Conservation (phyloP, 1,284 basidiomycete species). For the Leccinum solheimii region DNA sequence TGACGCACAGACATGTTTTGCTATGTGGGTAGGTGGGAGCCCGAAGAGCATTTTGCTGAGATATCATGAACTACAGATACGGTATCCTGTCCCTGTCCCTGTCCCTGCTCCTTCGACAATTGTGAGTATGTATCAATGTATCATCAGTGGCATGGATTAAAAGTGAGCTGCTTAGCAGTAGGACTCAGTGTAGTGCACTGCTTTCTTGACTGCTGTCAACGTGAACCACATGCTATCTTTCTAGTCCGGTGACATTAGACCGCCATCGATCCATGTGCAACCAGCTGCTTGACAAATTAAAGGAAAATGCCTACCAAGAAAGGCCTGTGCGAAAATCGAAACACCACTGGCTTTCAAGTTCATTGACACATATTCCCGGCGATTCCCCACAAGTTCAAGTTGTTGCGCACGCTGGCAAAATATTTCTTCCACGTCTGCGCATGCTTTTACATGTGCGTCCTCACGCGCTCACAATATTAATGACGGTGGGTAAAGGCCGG, state of each 20-base stretch:
- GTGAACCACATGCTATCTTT: not conserved
- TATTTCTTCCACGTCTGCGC: not conserved
- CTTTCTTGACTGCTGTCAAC: not conserved
- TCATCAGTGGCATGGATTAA: not conserved
- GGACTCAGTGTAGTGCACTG: not conserved
- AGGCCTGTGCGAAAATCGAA: not conserved
- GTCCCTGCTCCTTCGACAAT: not conserved
- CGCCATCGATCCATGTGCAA: not conserved
- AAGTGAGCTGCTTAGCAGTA: not conserved
- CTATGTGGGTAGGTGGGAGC: not conserved
- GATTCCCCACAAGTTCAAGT: not conserved
- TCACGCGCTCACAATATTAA: not conserved
- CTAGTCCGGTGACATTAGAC: not conserved
- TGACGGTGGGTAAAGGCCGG: not conserved
- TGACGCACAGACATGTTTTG: not conserved
- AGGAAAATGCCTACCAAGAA: not conserved
- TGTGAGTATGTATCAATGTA: not conserved
- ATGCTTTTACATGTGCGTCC: not conserved
- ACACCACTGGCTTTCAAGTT: not conserved
- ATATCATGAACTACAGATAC: not conserved
- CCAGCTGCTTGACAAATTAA: not conserved
- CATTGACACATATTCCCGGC: not conserved
- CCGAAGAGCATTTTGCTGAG: not conserved
- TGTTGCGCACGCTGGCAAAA: not conserved
- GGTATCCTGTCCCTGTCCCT: not conserved